Conservation (phyloP, 257 asterid genomes). For the Capsicum baccatum region DNA sequence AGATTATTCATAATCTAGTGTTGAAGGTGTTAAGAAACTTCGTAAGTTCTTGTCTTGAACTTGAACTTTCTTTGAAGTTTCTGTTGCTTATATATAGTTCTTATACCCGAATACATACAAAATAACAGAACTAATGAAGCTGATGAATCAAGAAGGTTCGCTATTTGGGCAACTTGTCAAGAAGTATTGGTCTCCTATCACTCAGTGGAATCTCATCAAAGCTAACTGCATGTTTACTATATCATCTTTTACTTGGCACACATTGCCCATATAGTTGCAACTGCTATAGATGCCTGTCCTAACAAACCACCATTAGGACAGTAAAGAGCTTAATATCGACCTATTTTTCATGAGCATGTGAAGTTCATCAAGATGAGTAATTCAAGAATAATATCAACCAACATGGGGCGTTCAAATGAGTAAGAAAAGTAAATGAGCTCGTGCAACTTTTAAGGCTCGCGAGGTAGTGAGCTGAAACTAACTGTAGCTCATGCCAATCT, state of each 20-base stretch:
- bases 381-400: background rate
- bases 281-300: background rate
- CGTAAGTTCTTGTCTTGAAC: too few species aligned
- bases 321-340: background rate
- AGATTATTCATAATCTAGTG: too few species aligned
- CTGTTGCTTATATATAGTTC: too few species aligned
- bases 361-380: background rate
- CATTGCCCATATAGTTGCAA: background rate
- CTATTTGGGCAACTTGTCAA: slow-evolving; percentile 79
- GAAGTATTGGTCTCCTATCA: slow-evolving; percentile 84
- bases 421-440: background rate
- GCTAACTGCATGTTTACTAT: background rate
- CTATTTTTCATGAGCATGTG: background rate
- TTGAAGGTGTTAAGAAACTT: too few species aligned
- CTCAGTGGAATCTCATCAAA: slow-evolving; percentile 49
- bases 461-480: background rate
- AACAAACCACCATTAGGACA: background rate
- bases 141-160: slow-evolving; percentile 74
- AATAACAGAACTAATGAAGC: slow-evolving; percentile 35
- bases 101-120: too few species aligned
- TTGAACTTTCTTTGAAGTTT: too few species aligned
- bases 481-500: background rate
- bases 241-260: background rate
- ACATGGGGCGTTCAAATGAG: background rate
- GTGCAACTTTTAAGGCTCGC: background rate